phyloP scores from a whole-genome alignment of 345 rosid species.

The Dipteronia sinensis region DNA sequence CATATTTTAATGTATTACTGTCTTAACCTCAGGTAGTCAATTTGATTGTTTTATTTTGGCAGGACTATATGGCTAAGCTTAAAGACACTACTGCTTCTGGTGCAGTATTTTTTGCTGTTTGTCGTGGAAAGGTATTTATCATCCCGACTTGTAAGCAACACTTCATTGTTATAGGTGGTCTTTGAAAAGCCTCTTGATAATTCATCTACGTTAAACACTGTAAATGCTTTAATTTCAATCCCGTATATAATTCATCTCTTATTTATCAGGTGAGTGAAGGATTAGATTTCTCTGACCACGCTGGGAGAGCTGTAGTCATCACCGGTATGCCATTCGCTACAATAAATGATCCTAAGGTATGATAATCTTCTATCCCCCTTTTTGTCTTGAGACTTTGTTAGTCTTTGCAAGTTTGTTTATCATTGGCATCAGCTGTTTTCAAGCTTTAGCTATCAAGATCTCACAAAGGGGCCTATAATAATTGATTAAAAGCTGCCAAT shows the following conservation, averaged over 20 bases:
- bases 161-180: conserved; percentile 18
- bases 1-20: conserved; percentile 10
- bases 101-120: conserved; percentile 94
- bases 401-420: conserved; percentile 10
- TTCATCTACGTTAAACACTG: background rate
- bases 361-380: conserved; percentile 16
- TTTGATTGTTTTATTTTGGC: conserved; percentile 21
- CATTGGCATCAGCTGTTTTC: background rate
- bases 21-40: conserved; percentile 18
- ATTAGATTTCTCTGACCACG: conserved; percentile 92
- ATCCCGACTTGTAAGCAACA: conserved; percentile 9
- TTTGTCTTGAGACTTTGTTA: background rate
- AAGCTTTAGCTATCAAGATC: conserved; percentile 1
- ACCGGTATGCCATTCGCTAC: conserved; percentile 93
- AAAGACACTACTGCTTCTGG: conserved; percentile 74
- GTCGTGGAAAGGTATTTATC: conserved; percentile 89
- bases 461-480: background rate
- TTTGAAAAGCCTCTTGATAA: conserved; percentile 12
- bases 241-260: background rate
- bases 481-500: conserved; percentile 6
- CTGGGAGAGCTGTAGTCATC: conserved; percentile 95
- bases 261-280: conserved; percentile 93
- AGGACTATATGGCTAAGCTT: conserved; percentile 88
- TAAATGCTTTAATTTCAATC: background rate
- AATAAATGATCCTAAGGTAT: conserved; percentile 85